Evolutionary conservation across 495 filamentous ascomycete genomes (phyloP).

Genomic region (Penicillium egyptiacum): DNA sequence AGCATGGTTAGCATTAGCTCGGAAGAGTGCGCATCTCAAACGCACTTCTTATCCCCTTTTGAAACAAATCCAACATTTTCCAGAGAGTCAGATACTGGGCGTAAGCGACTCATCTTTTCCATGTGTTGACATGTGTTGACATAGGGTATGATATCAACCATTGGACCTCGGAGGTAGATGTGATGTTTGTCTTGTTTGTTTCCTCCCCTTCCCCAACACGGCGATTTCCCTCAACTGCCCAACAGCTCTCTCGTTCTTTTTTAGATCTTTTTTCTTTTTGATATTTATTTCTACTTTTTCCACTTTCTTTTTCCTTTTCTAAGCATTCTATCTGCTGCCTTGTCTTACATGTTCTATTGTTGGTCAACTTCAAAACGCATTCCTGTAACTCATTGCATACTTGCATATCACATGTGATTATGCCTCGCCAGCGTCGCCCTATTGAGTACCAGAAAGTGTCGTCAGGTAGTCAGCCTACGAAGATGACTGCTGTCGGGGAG

Average conservation of each 20-base stretch:
- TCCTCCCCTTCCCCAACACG: conserved; percentile 18
- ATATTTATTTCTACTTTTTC: background rate
- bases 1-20: conserved; percentile 13
- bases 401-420: conserved; percentile 30
- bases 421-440: conserved; percentile 43
- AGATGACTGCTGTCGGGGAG: conserved; percentile 26
- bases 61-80: conserved; percentile 79
- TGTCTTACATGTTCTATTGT: conserved; percentile 15
- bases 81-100: conserved; percentile 70
- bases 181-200: conserved; percentile 26
- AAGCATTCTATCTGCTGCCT: conserved; percentile 16
- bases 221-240: conserved; percentile 25
- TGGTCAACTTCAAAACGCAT: conserved; percentile 16
- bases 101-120: conserved; percentile 61
- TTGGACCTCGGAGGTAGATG: conserved; percentile 7
- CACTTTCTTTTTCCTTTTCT: conserved; percentile 6
- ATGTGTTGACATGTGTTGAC: conserved; percentile 23
- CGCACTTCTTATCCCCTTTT: conserved; percentile 78
- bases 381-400: conserved; percentile 11
- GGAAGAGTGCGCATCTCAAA: background rate
- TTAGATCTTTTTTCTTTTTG: conserved; percentile 7
- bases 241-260: conserved; percentile 18
- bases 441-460: conserved; percentile 26
- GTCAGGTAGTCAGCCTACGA: conserved; percentile 18
- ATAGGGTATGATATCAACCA: conserved; percentile 4